phyloP scores from a whole-genome alignment of 1,284 basidiomycete species.

The Xanthoconium separans region DNA sequence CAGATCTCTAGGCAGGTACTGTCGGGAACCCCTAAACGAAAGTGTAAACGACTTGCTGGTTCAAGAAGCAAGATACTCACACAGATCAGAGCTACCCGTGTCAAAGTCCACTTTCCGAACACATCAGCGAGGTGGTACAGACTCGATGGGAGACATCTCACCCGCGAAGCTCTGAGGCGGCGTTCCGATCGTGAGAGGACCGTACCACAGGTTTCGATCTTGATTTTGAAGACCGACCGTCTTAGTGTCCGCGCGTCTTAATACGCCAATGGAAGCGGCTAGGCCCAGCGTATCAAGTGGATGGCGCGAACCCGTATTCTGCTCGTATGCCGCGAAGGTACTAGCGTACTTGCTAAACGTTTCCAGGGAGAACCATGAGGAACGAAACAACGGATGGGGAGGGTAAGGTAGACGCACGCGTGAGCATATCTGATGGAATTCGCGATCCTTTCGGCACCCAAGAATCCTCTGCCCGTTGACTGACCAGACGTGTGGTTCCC shows the following conservation, averaged over 20 bases:
- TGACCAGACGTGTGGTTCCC: background rate
- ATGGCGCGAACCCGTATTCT: slow-evolving; percentile 38
- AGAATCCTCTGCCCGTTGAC: background rate
- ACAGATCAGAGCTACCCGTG: slow-evolving; percentile 34
- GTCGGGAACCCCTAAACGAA: slow-evolving; percentile 37
- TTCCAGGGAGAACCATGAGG: background rate
- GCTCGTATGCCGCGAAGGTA: slow-evolving; percentile 36
- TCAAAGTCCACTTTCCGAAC: slow-evolving; percentile 38
- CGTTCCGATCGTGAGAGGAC: slow-evolving; percentile 39
- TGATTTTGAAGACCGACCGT: slow-evolving; percentile 26
- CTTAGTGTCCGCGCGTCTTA: slow-evolving; percentile 8
- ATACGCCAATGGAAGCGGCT: background rate
- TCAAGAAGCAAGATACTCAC: slow-evolving; percentile 1
- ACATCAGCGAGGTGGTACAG: background rate
- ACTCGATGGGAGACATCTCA: slow-evolving; percentile 3
- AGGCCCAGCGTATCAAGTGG: slow-evolving; percentile 21
- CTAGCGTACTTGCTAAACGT: slow-evolving; percentile 33
- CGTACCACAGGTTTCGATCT: slow-evolving; percentile 27
- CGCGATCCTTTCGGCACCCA: background rate
- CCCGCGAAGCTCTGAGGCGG: slow-evolving; percentile 33
- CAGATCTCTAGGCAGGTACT: slow-evolving; percentile 32
- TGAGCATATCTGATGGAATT: slow-evolving; percentile 5
- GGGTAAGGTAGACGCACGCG: slow-evolving; percentile 4
- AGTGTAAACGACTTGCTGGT: background rate
- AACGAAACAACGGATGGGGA: background rate